phyloP scores from a whole-genome alignment of 192 early-diverging fungal species.

The Coemansia sp. region DNA sequence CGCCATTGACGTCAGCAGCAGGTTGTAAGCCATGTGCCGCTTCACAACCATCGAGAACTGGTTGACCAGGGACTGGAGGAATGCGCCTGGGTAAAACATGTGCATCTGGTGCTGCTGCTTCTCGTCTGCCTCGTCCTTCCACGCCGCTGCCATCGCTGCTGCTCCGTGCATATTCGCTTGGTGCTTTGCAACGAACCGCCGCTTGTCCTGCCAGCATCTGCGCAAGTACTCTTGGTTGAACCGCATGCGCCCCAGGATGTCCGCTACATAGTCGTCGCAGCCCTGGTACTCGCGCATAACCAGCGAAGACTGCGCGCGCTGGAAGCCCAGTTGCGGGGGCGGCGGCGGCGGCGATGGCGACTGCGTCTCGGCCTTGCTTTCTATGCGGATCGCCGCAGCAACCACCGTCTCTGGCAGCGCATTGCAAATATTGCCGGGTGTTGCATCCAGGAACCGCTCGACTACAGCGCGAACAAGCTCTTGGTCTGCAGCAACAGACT shows the following conservation, averaged over 20 bases:
- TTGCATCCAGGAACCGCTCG: slow-evolving; percentile 46
- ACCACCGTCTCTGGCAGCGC: slow-evolving; percentile 45
- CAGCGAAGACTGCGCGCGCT: slow-evolving; percentile 4
- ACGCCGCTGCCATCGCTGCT: background rate
- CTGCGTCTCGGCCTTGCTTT: slow-evolving; percentile 2
- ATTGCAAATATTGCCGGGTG: slow-evolving; percentile 27
- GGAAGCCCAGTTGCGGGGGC: slow-evolving; percentile 9
- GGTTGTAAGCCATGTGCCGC: slow-evolving; percentile 59
- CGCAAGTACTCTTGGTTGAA: slow-evolving; percentile 7
- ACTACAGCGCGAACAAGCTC: slow-evolving; percentile 48
- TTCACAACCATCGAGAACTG: slow-evolving; percentile 49
- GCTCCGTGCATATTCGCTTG: background rate
- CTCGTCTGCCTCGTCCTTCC: background rate
- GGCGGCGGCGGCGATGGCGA: background rate
- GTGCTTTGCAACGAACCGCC: background rate
- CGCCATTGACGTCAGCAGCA: slow-evolving; percentile 60
- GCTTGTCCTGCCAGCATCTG: slow-evolving; percentile 16
- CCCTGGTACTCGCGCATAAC: slow-evolving; percentile 38
- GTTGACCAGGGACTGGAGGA: slow-evolving; percentile 51
- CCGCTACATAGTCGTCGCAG: slow-evolving; percentile 47
- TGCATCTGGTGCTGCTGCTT: background rate
- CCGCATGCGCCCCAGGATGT: slow-evolving; percentile 24
- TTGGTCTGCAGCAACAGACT: slow-evolving; percentile 38
- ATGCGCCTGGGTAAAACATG: slow-evolving; percentile 57
- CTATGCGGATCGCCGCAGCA: slow-evolving; percentile 25